Percentiles rank a stretch among this genome's conserved stretches.
Conservation (phyloP, 768 basidiomycete genomes). For the Podaxis rugospora region DNA sequence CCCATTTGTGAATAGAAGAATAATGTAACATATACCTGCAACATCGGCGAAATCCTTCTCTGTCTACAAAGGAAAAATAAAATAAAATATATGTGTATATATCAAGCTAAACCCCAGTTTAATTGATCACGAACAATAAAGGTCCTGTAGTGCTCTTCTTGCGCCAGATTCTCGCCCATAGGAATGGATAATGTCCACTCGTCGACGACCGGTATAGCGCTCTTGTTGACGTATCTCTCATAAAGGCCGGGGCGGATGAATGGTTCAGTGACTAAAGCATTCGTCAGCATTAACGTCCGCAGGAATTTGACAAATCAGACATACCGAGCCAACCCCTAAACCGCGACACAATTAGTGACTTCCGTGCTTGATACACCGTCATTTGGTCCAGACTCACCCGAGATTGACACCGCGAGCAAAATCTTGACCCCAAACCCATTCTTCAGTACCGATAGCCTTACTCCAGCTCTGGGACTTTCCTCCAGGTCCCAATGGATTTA, state of each 20-base stretch:
- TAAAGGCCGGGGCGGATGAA: slow-evolving; percentile 71
- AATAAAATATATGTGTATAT: not conserved
- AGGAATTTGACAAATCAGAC: slow-evolving; percentile 6
- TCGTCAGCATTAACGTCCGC: not conserved
- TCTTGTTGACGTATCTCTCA: slow-evolving; percentile 50
- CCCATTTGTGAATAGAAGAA: slow-evolving; percentile 21
- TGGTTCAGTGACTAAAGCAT: slow-evolving; percentile 58
- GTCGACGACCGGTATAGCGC: slow-evolving; percentile 46
- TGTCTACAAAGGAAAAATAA: slow-evolving; percentile 20
- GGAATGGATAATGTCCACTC: slow-evolving; percentile 73
- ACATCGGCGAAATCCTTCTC: slow-evolving; percentile 33
- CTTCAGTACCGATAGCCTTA: slow-evolving; percentile 62
- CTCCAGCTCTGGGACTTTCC: slow-evolving; percentile 80
- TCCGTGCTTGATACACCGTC: slow-evolving; percentile 18
- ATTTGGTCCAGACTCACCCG: slow-evolving; percentile 37
- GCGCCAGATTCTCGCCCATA: slow-evolving; percentile 61
- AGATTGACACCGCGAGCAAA: slow-evolving; percentile 49
- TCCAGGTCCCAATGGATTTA: slow-evolving; percentile 67
- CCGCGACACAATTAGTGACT: slow-evolving; percentile 28
- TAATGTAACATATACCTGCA: slow-evolving; percentile 22
- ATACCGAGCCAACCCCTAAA: slow-evolving; percentile 43
- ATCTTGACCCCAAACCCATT: slow-evolving; percentile 71
- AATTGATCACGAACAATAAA: slow-evolving; percentile 12
- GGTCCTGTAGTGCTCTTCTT: slow-evolving; percentile 76
- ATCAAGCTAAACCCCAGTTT: not conserved